These are phyloP conservation scores for Lizonia empirigonia DNA, from an alignment of 2,329 filamentous ascomycete genomes.

Conservation along the genomic window DNA sequence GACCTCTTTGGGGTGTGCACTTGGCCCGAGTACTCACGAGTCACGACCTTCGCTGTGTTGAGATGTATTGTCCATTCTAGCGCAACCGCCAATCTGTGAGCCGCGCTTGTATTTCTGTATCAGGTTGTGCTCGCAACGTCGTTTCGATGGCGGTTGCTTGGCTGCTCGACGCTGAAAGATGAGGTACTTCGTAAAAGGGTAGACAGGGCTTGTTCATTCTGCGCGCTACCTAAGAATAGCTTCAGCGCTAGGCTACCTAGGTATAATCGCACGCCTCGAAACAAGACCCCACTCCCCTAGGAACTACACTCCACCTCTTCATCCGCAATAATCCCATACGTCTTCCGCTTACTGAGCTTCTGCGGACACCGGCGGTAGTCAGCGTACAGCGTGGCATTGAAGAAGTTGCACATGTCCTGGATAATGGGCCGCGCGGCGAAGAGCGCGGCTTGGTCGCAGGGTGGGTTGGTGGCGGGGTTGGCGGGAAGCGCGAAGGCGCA, in stretches of 20 bases:
- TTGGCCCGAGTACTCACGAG: background rate
- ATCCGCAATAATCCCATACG: conserved; percentile 22
- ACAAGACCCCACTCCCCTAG: background rate
- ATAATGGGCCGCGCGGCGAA: conserved; percentile 27
- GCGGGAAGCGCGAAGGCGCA: conserved; percentile 10
- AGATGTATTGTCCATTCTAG: background rate
- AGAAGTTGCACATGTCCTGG: conserved; percentile 32
- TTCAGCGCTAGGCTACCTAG: background rate
- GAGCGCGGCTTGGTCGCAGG: conserved; percentile 7
- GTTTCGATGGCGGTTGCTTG: background rate
- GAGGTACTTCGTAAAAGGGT: background rate
- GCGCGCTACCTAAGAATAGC: conserved; percentile 1
- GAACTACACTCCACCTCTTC: background rate
- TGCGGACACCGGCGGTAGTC: conserved; percentile 21
- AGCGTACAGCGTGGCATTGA: conserved; percentile 31
- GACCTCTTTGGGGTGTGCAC: background rate
- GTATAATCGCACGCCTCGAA: too few species aligned
- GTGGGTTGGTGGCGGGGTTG: background rate
- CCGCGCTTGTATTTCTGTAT: too few species aligned
- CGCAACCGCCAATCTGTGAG: background rate
- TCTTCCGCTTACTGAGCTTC: conserved; percentile 25
- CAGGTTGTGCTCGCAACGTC: background rate
- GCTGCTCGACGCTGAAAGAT: background rate
- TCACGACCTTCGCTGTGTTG: background rate
- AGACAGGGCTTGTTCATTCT: background rate